phyloP scores from a whole-genome alignment of 805 yeast species.

The Candida silvicultrix region DNA sequence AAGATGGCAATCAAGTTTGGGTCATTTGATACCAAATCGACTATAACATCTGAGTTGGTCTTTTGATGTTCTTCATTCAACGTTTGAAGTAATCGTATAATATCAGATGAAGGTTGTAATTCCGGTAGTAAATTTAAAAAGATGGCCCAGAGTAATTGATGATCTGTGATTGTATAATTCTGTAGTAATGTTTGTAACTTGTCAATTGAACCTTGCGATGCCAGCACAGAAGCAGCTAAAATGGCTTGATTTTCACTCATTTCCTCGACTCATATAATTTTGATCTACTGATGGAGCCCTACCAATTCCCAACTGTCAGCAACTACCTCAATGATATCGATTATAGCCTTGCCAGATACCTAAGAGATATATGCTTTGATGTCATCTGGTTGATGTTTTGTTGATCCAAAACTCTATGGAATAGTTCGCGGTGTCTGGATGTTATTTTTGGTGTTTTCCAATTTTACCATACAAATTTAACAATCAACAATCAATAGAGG shows the following conservation, averaged over 20 bases:
- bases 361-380: neutral
- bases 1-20: neutral
- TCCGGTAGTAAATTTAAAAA: neutral
- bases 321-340: too few species aligned
- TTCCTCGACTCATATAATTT: too few species aligned
- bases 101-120: neutral
- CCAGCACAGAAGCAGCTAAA: neutral
- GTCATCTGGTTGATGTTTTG: neutral
- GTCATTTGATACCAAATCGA: neutral
- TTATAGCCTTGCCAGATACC: too few species aligned
- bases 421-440: neutral
- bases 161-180: neutral
- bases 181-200: neutral
- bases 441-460: neutral
- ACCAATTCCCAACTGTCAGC: too few species aligned
- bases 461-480: too few species aligned
- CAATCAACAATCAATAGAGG: neutral
- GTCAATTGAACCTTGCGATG: neutral
- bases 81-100: neutral
- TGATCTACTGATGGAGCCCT: too few species aligned
- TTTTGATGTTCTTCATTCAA: neutral
- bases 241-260: conserved; percentile 1
- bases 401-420: too few species aligned
- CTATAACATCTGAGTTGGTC: neutral
- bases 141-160: neutral